phyloP scores from a whole-genome alignment of 1,284 basidiomycete species.

The Anthracocystis walkeri region DNA sequence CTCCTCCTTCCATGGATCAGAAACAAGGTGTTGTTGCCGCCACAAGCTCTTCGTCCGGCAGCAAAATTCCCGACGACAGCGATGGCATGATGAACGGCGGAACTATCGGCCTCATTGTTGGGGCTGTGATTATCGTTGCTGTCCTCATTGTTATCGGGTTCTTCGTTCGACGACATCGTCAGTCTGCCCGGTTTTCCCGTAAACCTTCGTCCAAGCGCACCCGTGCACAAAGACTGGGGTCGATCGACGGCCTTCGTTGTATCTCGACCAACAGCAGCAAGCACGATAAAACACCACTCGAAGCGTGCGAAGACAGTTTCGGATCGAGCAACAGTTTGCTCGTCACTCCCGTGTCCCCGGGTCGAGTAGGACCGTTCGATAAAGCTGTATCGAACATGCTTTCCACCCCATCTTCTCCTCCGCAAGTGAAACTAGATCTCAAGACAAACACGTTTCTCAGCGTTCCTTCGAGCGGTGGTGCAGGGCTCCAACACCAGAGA shows the following conservation, averaged over 20 bases:
- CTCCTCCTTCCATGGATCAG: neutral
- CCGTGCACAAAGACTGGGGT: slow-evolving; percentile 13
- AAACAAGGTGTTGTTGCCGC: neutral
- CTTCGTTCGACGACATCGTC: slow-evolving; percentile 16
- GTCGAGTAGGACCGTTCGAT: slow-evolving; percentile 19
- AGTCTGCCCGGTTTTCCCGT: neutral
- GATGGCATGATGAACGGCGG: neutral
- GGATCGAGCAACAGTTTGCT: slow-evolving; percentile 12
- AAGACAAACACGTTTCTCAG: neutral
- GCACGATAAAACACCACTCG: neutral
- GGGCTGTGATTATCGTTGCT: neutral
- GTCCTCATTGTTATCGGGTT: slow-evolving; percentile 5
- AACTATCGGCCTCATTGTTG: slow-evolving; percentile 4
- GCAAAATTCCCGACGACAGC: neutral
- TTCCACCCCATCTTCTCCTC: neutral
- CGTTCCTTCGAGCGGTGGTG: neutral
- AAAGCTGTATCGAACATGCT: slow-evolving; percentile 18
- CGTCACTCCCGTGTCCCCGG: neutral
- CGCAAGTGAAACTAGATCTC: neutral
- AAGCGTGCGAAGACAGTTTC: slow-evolving; percentile 1
- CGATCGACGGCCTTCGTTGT: slow-evolving; percentile 11
- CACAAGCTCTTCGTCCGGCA: neutral
- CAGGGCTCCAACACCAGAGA: slow-evolving; percentile 9
- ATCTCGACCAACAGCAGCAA: neutral
- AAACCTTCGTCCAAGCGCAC: neutral